Percentiles rank a stretch among this genome's conserved stretches.
phyloP scores from a whole-genome alignment of 1,284 basidiomycete species.

The Microbotryum violaceum region DNA sequence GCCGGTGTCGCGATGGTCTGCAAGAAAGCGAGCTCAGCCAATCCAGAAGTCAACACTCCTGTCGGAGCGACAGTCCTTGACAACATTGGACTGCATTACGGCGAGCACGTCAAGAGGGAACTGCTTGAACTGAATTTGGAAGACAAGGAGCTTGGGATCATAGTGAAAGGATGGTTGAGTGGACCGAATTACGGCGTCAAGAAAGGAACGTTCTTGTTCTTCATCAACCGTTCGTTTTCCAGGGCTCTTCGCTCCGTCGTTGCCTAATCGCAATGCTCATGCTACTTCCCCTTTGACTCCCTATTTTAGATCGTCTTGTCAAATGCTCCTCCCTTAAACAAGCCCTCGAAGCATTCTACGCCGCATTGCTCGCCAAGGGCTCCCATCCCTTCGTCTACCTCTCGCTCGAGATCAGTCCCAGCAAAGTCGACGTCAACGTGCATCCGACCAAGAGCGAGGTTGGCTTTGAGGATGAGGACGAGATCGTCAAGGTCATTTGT shows the following conservation, averaged over 20 bases:
- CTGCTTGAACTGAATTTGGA: conserved; percentile 52
- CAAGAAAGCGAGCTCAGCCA: conserved; percentile 69
- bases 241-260: background rate
- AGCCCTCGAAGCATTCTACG: conserved; percentile 80
- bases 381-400: conserved; percentile 85
- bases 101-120: conserved; percentile 70
- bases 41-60: conserved; percentile 67
- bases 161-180: conserved; percentile 67
- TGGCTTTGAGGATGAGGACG: conserved; percentile 81
- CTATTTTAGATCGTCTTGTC: conserved; percentile 71
- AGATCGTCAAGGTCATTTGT: conserved; percentile 72
- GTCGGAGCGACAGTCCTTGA: conserved; percentile 59
- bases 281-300: background rate
- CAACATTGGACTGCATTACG: conserved; percentile 75
- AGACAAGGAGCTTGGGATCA: conserved; percentile 48
- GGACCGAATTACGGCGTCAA: conserved; percentile 85
- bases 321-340: conserved; percentile 81
- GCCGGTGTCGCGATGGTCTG: conserved; percentile 78
- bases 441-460: conserved; percentile 93
- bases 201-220: conserved; percentile 77
- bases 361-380: conserved; percentile 81
- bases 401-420: conserved; percentile 74
- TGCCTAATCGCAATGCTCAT: conserved; percentile 4
- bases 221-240: conserved; percentile 78
- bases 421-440: conserved; percentile 91